Conservation (phyloP, 805 yeast genomes). For the Nakazawaea sp. region DNA sequence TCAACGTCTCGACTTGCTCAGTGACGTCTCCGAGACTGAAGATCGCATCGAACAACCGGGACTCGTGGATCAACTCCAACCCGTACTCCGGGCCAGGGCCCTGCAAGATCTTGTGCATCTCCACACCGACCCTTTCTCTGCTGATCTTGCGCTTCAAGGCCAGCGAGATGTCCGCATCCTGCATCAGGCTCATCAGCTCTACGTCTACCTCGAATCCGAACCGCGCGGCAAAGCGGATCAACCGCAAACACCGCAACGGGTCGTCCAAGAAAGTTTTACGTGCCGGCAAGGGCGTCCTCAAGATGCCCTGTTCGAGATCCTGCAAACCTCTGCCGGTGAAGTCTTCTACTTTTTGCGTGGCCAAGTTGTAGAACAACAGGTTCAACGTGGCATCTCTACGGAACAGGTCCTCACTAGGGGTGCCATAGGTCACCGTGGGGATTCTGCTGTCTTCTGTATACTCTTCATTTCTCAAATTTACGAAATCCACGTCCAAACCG, state of each 20-base stretch:
- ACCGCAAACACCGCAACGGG: slow-evolving; percentile 82
- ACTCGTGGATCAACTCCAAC: slow-evolving; percentile 46
- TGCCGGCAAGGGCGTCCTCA: slow-evolving; percentile 88
- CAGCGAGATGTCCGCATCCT: slow-evolving; percentile 41
- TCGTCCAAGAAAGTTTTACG: slow-evolving; percentile 85
- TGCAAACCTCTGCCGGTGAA: slow-evolving; percentile 68
- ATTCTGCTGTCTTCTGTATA: slow-evolving; percentile 80
- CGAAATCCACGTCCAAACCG: slow-evolving; percentile 88
- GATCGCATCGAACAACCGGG: slow-evolving; percentile 49
- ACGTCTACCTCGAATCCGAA: slow-evolving; percentile 62
- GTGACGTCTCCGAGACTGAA: slow-evolving; percentile 36
- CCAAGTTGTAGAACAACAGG: slow-evolving; percentile 83
- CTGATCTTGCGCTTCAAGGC: slow-evolving; percentile 72
- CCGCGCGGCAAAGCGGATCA: slow-evolving; percentile 80
- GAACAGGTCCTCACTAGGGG: slow-evolving; percentile 85
- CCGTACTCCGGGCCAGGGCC: slow-evolving; percentile 61
- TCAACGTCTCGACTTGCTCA: slow-evolving; percentile 14
- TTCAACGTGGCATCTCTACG: slow-evolving; percentile 95
- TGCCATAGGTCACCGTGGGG: slow-evolving; percentile 79
- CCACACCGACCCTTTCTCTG: slow-evolving; percentile 85
- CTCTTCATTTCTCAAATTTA: slow-evolving; percentile 81
- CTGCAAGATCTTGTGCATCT: slow-evolving; percentile 69
- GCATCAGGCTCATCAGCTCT: slow-evolving; percentile 61
- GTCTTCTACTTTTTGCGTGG: slow-evolving; percentile 69
- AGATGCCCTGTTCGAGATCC: slow-evolving; percentile 63